Evolutionary conservation across 345 rosid species (phyloP), one percentile per base, ranked within the genome.

Genomic region (Lepidium africanum): DNA sequence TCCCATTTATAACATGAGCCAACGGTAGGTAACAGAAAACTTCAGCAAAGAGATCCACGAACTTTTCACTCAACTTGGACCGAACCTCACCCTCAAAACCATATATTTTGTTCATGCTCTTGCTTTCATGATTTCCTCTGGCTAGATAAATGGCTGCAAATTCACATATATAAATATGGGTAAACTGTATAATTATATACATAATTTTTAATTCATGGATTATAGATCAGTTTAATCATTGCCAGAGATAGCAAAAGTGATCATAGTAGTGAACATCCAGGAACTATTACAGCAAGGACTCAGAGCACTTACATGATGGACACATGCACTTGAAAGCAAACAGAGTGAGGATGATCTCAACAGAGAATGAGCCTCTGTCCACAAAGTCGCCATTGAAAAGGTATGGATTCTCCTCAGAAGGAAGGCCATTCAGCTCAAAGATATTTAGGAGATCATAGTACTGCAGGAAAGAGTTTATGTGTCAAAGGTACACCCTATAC

Each of bases 81-180:
- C 86, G 86, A 60, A 94, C 99, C 74, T 94, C 99, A 2, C 99
- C 99, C 87, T 94, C 99, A 39, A 94, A 94, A 56, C 99, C 99
- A 80, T 94, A 94, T 55, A 94, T 94, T 76, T 89, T 94, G 84
- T 94, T 94, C 99, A 94, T 94, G 83, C 97, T 94, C 86, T 87
- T 94, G 87, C 99, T 94, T 80, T 94, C 99, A 65, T 94, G 97
- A 65, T 94, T 94, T 74, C 99, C 99, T 81, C 97, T 87, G 5
- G 99, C 85, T 42, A 94, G 96, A 78, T 91, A 81, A 27, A 91
- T 83, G 46, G 90, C 99, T 94, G 93, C 72, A 81, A 80, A 38
- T 74, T 73, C 25, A 38, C 14, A 74, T 21, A 70, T 16, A 63
- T 16, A 59, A 59, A 25, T 32, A 35, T 46, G 68, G 6, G 48